These are phyloP conservation scores for Cyberlindnera mississippiensis DNA, from an alignment of 805 yeast genomes.

Conservation along the genomic window DNA sequence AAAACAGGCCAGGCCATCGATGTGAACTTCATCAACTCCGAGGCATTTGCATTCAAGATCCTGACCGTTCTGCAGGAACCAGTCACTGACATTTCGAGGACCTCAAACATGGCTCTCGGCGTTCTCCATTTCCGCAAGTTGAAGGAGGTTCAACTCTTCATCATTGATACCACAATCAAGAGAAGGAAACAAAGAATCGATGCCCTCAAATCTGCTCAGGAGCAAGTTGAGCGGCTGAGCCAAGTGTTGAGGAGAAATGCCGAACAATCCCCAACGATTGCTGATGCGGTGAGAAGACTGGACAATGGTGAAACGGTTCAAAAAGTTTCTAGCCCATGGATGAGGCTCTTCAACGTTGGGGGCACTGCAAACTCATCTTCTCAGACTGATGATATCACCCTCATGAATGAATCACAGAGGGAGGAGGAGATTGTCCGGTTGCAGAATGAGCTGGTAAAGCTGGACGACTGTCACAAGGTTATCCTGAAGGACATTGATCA, in stretches of 20 bases:
- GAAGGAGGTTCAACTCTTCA: constrained; percentile 48
- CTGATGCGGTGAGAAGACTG: constrained; percentile 28
- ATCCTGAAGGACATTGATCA: constrained; percentile 34
- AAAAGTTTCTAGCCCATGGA: constrained; percentile 23
- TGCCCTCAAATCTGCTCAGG: constrained; percentile 32
- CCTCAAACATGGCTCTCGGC: constrained; percentile 31
- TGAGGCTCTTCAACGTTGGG: constrained; percentile 23
- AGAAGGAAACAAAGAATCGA: constrained; percentile 32
- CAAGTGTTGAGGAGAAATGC: constrained; percentile 35
- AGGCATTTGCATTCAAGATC: constrained; percentile 35
- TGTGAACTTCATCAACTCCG: constrained; percentile 53
- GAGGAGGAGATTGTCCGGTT: constrained; percentile 34
- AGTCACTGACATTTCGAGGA: constrained; percentile 31
- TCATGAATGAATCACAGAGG: constrained; percentile 34
- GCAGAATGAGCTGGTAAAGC: constrained; percentile 33
- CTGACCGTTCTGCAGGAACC: constrained; percentile 37
- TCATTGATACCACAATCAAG: constrained; percentile 37
- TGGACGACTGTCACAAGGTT: constrained; percentile 37
- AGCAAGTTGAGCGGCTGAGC: constrained; percentile 28
- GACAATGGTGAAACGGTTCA: constrained; percentile 26
- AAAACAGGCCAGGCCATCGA: constrained; percentile 86
- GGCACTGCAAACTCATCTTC: neutral
- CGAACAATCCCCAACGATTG: constrained; percentile 33
- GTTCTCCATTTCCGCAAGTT: constrained; percentile 59
- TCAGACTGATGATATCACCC: constrained; percentile 17